phyloP scores from a whole-genome alignment of 371 early-diverging fungal species.

The Blakeslea trispora region DNA sequence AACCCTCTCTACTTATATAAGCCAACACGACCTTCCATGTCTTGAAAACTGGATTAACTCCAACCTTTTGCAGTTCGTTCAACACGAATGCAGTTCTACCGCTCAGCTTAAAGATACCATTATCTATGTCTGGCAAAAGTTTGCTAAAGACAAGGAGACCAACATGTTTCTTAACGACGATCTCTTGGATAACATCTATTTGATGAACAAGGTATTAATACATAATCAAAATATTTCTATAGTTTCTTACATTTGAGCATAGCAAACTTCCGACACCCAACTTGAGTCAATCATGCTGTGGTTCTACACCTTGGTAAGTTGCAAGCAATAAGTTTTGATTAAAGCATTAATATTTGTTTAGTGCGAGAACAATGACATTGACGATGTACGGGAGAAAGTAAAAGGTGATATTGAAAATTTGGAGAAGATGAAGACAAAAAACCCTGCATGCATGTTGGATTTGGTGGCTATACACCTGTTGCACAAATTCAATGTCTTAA shows the following conservation, averaged over 20 bases:
- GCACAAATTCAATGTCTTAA: not conserved
- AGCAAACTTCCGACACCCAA: not conserved
- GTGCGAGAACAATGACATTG: not conserved
- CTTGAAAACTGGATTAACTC: not conserved
- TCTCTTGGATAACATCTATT: not conserved
- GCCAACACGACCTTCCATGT: not conserved
- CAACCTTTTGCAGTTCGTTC: not conserved
- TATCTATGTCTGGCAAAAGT: not conserved
- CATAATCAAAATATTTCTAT: not conserved
- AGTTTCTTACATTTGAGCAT: not conserved
- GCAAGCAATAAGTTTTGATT: not conserved
- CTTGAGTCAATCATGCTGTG: not conserved
- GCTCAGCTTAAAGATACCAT: not conserved
- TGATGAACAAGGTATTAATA: not conserved
- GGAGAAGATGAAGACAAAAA: not conserved
- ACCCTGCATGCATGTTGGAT: not conserved
- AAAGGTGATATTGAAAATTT: not conserved
- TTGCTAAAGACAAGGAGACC: not conserved
- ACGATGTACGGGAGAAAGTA: not conserved
- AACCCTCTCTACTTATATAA: not conserved
- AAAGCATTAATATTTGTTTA: not conserved
- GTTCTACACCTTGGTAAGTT: not conserved
- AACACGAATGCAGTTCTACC: not conserved
- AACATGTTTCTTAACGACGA: not conserved
- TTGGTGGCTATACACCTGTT: not conserved